phyloP scores from a whole-genome alignment of 2,329 filamentous ascomycete genomes.

The Fusarium falciforme region DNA sequence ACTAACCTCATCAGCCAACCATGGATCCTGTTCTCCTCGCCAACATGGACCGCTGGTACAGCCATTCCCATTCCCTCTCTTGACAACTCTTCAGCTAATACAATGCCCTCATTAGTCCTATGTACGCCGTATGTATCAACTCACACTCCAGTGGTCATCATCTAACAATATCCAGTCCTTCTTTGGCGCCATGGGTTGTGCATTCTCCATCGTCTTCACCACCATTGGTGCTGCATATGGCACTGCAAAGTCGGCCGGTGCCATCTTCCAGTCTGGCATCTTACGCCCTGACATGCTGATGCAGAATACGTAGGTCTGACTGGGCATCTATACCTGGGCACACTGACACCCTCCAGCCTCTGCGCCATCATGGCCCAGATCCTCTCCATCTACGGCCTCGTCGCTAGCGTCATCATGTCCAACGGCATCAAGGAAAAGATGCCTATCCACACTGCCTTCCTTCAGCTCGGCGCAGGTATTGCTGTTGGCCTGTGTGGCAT shows the following conservation, averaged over 20 bases:
- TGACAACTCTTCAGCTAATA: neutral
- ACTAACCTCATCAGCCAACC: slow-evolving; percentile 1
- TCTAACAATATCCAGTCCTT: slow-evolving; percentile 48
- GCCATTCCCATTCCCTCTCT: neutral
- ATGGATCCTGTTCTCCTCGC: slow-evolving; percentile 49
- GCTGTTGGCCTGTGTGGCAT: slow-evolving; percentile 58
- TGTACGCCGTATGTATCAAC: slow-evolving; percentile 55
- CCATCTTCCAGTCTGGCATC: slow-evolving; percentile 58
- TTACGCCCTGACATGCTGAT: slow-evolving; percentile 58
- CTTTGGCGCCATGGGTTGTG: slow-evolving; percentile 56
- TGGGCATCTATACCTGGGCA: neutral
- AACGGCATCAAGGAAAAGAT: slow-evolving; percentile 54
- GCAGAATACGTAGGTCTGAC: slow-evolving; percentile 52
- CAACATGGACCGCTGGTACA: slow-evolving; percentile 53
- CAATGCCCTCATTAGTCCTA: slow-evolving; percentile 48
- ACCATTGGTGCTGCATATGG: slow-evolving; percentile 61
- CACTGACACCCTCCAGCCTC: slow-evolving; percentile 42
- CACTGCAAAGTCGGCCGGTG: slow-evolving; percentile 56
- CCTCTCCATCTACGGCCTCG: slow-evolving; percentile 60
- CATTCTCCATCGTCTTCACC: slow-evolving; percentile 62
- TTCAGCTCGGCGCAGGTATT: slow-evolving; percentile 58
- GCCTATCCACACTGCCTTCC: slow-evolving; percentile 56
- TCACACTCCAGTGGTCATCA: neutral
- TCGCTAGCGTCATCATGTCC: slow-evolving; percentile 58
- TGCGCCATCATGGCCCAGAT: slow-evolving; percentile 62